phyloP scores from a whole-genome alignment of 2,329 filamentous ascomycete genomes.

The Coniochaeta hoffmannii region DNA sequence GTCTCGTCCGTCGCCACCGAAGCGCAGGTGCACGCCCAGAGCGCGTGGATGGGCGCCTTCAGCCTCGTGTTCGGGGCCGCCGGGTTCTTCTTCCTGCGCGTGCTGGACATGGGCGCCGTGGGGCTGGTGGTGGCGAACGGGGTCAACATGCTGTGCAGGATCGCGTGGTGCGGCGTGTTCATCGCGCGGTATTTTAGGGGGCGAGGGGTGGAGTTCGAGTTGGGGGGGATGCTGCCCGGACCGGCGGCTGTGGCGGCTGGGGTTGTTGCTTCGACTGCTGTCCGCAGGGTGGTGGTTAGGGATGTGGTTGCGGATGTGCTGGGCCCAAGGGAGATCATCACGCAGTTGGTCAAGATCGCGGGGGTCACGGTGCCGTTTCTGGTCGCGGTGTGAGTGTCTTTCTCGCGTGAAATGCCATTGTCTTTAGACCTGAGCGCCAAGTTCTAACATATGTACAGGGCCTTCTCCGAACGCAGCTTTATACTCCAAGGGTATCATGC shows the following conservation, averaged over 20 bases:
- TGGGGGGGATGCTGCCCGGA: conserved; percentile 35
- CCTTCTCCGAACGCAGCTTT: conserved; percentile 46
- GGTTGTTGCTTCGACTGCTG: conserved; percentile 33
- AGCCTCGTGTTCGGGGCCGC: conserved; percentile 67
- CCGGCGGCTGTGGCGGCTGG: conserved; percentile 34
- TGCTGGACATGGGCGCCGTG: conserved; percentile 62
- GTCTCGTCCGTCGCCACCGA: conserved; percentile 79
- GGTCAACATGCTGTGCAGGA: conserved; percentile 83
- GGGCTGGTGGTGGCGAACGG: conserved; percentile 83
- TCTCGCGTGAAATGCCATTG: neutral
- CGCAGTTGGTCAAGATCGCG: conserved; percentile 39
- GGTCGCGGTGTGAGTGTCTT: conserved; percentile 49
- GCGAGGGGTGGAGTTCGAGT: conserved; percentile 32
- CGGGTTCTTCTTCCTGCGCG: conserved; percentile 67
- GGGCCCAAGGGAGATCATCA: conserved; percentile 25
- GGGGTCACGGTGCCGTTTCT: conserved; percentile 44
- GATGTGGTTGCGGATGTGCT: conserved; percentile 16
- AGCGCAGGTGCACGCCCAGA: conserved; percentile 67
- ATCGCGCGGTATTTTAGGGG: conserved; percentile 56
- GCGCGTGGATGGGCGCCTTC: conserved; percentile 76
- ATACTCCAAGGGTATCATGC: conserved; percentile 42
- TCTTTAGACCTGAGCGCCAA: no score
- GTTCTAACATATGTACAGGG: conserved; percentile 32
- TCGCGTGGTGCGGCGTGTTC: conserved; percentile 71
- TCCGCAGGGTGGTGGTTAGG: conserved; percentile 23